A percentile compares a stretch with the other conserved stretches of the same genome.
Evolutionary conservation across 2,329 filamentous ascomycete species (phyloP).

Genomic region (Trichoderma sp.): DNA sequence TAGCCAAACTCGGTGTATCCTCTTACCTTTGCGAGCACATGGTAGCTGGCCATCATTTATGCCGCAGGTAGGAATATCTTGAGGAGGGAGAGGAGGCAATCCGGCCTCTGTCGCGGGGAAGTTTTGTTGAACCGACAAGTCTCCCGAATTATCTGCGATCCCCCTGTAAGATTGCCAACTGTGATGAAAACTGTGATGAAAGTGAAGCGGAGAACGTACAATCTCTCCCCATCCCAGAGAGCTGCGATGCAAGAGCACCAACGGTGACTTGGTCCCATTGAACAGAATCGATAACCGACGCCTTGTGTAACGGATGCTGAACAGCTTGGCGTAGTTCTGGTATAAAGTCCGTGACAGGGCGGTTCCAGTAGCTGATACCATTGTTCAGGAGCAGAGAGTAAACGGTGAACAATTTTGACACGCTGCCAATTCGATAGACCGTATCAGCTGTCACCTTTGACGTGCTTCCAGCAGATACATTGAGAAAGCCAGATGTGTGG

Average conservation of each 20-base stretch:
- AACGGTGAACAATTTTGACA: slow-evolving; percentile 30
- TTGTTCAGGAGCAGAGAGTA: slow-evolving; percentile 27
- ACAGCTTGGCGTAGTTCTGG: slow-evolving; percentile 24
- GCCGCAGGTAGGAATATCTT: slow-evolving; percentile 19
- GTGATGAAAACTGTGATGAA: neutral
- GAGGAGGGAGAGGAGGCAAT: neutral
- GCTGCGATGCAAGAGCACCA: slow-evolving; percentile 17
- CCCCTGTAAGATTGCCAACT: neutral
- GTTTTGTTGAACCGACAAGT: slow-evolving; percentile 4
- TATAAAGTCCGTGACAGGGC: slow-evolving; percentile 29
- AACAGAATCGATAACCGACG: slow-evolving; percentile 3
- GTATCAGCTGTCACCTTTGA: slow-evolving; percentile 20
- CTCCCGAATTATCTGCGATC: neutral
- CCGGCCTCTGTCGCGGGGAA: slow-evolving; percentile 3
- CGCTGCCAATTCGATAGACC: slow-evolving; percentile 29
- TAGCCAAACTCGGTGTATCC: neutral
- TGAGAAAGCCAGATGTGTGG: slow-evolving; percentile 17
- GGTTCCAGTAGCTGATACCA: slow-evolving; percentile 25
- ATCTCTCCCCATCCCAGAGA: slow-evolving; percentile 15
- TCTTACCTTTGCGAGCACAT: neutral
- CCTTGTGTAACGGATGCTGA: neutral
- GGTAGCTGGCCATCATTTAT: neutral
- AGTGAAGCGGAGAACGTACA: neutral
- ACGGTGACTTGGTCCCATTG: slow-evolving; percentile 19
- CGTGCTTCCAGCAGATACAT: slow-evolving; percentile 20